These are phyloP conservation scores for Zygoascus ofunaensis DNA, from an alignment of 805 yeast species.

Conservation along the genomic window DNA sequence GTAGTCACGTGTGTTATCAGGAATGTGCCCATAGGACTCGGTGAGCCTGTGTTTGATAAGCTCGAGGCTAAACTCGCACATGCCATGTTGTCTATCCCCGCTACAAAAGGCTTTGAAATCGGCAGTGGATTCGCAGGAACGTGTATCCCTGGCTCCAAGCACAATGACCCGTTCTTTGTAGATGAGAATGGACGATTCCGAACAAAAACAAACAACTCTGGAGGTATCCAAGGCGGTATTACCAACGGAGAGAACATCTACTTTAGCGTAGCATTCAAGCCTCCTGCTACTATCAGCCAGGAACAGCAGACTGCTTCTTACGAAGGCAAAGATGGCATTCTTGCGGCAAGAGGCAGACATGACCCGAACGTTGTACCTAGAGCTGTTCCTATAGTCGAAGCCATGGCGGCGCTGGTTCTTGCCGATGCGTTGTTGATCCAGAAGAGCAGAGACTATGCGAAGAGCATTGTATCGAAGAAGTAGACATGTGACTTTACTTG, in stretches of 20 bases:
- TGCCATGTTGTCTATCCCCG: conserved; percentile 96
- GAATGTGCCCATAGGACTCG: conserved; percentile 90
- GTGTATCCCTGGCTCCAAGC: conserved; percentile 81
- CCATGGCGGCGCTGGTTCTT: conserved; percentile 92
- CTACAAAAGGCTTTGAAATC: conserved; percentile 95
- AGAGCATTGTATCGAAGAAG: neutral
- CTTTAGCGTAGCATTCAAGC: conserved; percentile 93
- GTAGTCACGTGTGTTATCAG: conserved; percentile 95
- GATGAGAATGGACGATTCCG: conserved; percentile 55
- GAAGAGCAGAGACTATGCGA: conserved; percentile 55
- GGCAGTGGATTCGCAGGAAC: conserved; percentile 96
- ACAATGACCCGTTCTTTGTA: conserved; percentile 79
- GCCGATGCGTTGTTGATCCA: conserved; percentile 83
- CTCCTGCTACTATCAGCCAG: conserved; percentile 95
- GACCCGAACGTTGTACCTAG: conserved; percentile 98
- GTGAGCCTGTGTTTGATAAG: conserved; percentile 97
- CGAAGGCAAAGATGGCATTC: conserved; percentile 77
- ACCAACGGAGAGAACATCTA: conserved; percentile 92
- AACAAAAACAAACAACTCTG: conserved; percentile 85
- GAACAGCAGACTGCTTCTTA: conserved; percentile 84
- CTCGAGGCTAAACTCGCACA: conserved; percentile 92
- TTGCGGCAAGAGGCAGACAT: conserved; percentile 96
- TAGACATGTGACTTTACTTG: too few relatives aligned
- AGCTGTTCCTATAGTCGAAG: conserved; percentile 96
- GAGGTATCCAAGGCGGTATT: conserved; percentile 98